Evolutionary conservation across 345 rosid genomes (phyloP), one percentile per base, ranked within the genome.

Genomic region (Salix koriyanagi): DNA sequence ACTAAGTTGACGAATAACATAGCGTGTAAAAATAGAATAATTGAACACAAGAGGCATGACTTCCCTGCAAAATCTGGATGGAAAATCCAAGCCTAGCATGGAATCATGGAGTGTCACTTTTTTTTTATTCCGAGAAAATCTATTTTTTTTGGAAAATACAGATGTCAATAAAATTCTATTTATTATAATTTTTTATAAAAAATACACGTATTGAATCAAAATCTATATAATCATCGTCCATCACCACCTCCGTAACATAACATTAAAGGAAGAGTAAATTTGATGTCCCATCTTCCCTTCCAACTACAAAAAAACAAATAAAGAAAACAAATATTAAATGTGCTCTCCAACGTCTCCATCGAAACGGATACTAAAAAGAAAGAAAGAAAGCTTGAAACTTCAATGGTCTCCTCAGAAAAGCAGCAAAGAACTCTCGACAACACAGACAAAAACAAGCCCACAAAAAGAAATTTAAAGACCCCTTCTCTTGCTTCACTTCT

Each of bases 351-450:
- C 41, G 83, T 80, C 80, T 10, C 76, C 21, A 64, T 82, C 85
- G 36, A 75, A 74, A 83, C 67, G 74, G 82, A 73, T 67, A 36
- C 77, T 69, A 69, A 72, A 41, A 41, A 41, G 44, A 41, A 10
- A 34, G 37, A 34, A 34, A 41, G 44, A 11, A 0, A 10, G 44
- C 3, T 12, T 2, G 44, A 41, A 41, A 41, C 44, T 81, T 73
- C 74, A 87, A 76, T 42, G 70, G 15, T n/a, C 23, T 41, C 46
- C 56, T 46, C 52, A 60, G 78, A 80, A 73, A 65, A 70, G 75
- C 67, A 73, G 50, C 56, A 71, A 67, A 34, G 69, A 76, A 76
- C 46, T 56, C 73, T 80, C 83, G 75, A 79, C 83, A 76, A 34
- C 69, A 46, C 61, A 67, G 61, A 16, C 72, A 81, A 75, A 66